Evolutionary conservation across 2,329 filamentous ascomycete genomes (phyloP), one percentile per base, ranked within the genome.

Genomic region (Trichoderma sp.): DNA sequence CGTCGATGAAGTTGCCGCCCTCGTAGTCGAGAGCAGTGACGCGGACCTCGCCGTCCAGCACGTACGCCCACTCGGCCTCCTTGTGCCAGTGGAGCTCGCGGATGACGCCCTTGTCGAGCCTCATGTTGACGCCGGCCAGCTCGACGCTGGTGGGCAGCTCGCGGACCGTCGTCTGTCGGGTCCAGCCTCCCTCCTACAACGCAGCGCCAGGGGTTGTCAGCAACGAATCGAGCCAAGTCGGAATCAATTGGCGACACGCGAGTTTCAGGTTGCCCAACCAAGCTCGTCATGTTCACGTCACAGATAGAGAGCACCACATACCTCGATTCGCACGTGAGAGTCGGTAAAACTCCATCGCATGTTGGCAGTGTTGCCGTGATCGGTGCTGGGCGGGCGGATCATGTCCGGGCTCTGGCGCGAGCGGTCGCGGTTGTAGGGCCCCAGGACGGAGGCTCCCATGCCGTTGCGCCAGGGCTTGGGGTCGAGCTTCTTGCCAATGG

Each of bases 1-100:
- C 90, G 69, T 92, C 90, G 67, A 93, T 85, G 74, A 92, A 93
- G 68, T 86, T 90, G 67, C 90, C 86, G 10, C 90, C 90, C 67
- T 93, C 88, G 48, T 88, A 86, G 75, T 92, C 89, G 19, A 93
- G 82, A 0, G 87, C 90, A 0, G 89, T 91, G 58, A 93, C 84
- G 61, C 90, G 86, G 21, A 90, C 88, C 66, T 83, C 82, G 58
- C 90, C 90, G 64, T 89, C 85, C 0, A 92, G 83, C 3, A 92
- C 87, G 68, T 90, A 92, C 0, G 88, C 88, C 90, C 90, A 92
- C 72, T 93, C 90, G 44, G 88, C 89, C 74, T 91, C 88, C 70
- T 90, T 91, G 79, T 93, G 90, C 90, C 90, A 93, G 73, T 93
- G 90, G 9, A 93, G 81, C 74, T 93, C 90, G 30, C 90, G 88